phyloP scores from a whole-genome alignment of 768 basidiomycete species.

The Rhizopogon vesiculosus region DNA sequence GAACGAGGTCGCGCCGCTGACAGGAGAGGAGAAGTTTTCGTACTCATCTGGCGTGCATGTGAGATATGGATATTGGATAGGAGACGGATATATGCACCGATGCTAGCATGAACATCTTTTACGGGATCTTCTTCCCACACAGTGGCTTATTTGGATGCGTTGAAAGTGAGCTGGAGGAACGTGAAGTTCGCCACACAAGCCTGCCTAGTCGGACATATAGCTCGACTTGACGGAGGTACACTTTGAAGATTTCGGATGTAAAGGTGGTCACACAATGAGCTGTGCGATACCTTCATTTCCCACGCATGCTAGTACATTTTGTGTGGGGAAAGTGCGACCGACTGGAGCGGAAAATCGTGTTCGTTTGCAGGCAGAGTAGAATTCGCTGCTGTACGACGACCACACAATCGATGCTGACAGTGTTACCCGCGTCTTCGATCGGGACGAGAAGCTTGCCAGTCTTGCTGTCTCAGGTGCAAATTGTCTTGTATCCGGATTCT shows the following conservation, averaged over 20 bases:
- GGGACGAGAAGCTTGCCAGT: too few relatives aligned
- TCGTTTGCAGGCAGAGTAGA: too few relatives aligned
- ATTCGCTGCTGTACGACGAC: too few relatives aligned
- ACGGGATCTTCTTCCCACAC: constrained; percentile 80
- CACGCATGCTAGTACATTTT: too few relatives aligned
- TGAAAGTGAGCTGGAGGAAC: constrained; percentile 88
- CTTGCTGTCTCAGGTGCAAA: too few relatives aligned
- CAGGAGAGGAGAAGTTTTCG: constrained; percentile 72
- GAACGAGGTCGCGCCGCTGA: constrained; percentile 77
- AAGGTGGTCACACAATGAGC: constrained; percentile 59
- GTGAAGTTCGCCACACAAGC: constrained; percentile 77
- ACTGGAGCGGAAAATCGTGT: too few relatives aligned
- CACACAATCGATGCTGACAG: too few relatives aligned
- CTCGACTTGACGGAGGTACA: constrained; percentile 63
- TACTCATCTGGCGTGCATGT: constrained; percentile 62
- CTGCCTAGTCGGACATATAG: constrained; percentile 67
- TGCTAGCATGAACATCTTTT: constrained; percentile 71
- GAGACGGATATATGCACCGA: constrained; percentile 46
- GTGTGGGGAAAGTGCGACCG: too few relatives aligned
- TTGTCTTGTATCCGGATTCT: too few relatives aligned
- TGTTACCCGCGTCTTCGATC: too few relatives aligned
- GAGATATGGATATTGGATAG: not conserved
- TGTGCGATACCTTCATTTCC: too few relatives aligned
- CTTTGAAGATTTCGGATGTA: constrained; percentile 83
- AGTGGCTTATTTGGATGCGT: constrained; percentile 49